Evolutionary conservation across 352 stramenopile species (phyloP).

Genomic region (Phytophthora constricta): DNA sequence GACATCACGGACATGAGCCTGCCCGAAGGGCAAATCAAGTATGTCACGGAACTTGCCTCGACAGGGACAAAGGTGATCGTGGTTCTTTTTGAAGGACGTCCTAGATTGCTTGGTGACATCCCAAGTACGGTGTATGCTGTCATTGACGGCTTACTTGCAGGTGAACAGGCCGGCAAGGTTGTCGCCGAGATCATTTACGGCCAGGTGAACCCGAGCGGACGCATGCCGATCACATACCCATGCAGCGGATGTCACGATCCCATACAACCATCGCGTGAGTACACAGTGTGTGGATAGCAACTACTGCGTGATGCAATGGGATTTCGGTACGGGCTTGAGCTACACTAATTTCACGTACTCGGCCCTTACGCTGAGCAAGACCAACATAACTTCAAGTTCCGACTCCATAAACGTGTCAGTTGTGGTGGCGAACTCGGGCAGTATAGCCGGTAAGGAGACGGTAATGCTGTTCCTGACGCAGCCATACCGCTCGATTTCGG

Average conservation of each 20-base stretch:
- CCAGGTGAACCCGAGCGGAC: conserved; percentile 67
- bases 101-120: conserved; percentile 60
- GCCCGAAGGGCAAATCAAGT: conserved; percentile 48
- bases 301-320: conserved; percentile 54
- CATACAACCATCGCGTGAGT: conserved; percentile 64
- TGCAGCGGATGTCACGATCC: conserved; percentile 49
- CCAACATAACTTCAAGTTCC: conserved; percentile 22
- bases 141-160: conserved; percentile 65
- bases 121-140: conserved; percentile 56
- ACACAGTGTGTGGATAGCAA: conserved; percentile 36
- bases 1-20: conserved; percentile 68
- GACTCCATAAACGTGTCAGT: conserved; percentile 36
- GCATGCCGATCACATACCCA: conserved; percentile 78
- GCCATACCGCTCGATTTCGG: conserved; percentile 44
- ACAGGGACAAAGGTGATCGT: conserved; percentile 70
- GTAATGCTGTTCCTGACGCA: conserved; percentile 74
- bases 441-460: conserved; percentile 54
- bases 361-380: conserved; percentile 32
- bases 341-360: conserved; percentile 64
- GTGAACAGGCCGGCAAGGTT: conserved; percentile 67
- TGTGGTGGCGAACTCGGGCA: conserved; percentile 64
- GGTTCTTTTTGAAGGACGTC: conserved; percentile 67
- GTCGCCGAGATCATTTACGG: conserved; percentile 80
- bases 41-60: conserved; percentile 55
- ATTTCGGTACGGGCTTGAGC: conserved; percentile 60